phyloP scores from a whole-genome alignment of 2,329 filamentous ascomycete genomes.

The Westerdykella sp. region DNA sequence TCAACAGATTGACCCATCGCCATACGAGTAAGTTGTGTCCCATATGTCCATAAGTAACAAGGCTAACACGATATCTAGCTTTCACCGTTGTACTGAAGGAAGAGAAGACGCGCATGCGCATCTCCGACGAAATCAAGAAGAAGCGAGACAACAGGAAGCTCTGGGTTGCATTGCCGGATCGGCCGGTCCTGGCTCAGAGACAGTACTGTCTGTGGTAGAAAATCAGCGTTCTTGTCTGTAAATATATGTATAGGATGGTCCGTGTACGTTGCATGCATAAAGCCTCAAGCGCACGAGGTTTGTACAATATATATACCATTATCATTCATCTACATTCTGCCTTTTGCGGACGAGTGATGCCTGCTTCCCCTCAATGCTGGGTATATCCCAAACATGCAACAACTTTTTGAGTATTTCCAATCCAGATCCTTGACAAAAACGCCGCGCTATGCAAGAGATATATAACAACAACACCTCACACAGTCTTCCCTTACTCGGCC shows the following conservation, averaged over 20 bases:
- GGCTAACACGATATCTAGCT: slow-evolving; percentile 42
- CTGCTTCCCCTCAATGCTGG: no score
- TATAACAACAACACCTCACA: not conserved
- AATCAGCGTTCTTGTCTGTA: not conserved
- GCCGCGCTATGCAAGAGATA: slow-evolving; percentile 29
- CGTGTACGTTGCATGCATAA: slow-evolving; percentile 1
- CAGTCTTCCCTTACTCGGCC: slow-evolving; percentile 7
- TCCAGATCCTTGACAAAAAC: slow-evolving; percentile 3
- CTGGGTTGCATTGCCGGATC: slow-evolving; percentile 83
- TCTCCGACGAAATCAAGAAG: slow-evolving; percentile 69
- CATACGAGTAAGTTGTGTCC: slow-evolving; percentile 60
- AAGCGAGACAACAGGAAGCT: slow-evolving; percentile 70
- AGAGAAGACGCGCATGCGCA: slow-evolving; percentile 78
- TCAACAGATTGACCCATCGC: slow-evolving; percentile 62
- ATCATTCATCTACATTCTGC: slow-evolving; percentile 2
- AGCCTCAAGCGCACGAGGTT: slow-evolving; percentile 1
- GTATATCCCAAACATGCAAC: no score
- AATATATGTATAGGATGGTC: not conserved
- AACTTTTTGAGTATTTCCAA: no score
- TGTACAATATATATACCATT: slow-evolving; percentile 11
- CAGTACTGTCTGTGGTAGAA: slow-evolving; percentile 86
- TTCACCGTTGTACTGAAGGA: slow-evolving; percentile 84
- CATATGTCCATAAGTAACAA: not conserved
- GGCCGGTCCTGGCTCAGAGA: slow-evolving; percentile 74
- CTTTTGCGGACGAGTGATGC: not conserved